Evolutionary conservation across 345 rosid species (phyloP).

Genomic region (Limnanthes douglasii): DNA sequence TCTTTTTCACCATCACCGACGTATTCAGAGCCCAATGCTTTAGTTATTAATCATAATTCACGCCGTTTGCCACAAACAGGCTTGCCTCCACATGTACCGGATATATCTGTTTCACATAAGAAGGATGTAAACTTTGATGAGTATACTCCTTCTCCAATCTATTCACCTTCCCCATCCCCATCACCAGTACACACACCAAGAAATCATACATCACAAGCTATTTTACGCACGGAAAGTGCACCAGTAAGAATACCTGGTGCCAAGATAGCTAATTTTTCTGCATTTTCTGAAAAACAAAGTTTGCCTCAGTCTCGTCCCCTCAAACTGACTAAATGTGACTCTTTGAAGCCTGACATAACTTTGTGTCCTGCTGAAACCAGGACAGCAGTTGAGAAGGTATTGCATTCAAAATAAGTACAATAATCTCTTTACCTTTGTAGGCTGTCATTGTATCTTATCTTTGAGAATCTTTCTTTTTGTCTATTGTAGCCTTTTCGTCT

Average conservation of each 20-base stretch:
- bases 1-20: conserved; percentile 82
- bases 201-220: conserved; percentile 21
- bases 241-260: conserved; percentile 49
- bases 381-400: conserved; percentile 55
- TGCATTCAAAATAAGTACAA: no score
- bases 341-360: conserved; percentile 26
- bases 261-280: conserved; percentile 26
- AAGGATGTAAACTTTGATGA: conserved; percentile 37
- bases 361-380: conserved; percentile 23
- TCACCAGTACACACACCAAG: conserved; percentile 43
- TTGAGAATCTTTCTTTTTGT: conserved; percentile 3
- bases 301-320: conserved; percentile 48
- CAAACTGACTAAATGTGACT: conserved; percentile 22
- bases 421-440: no score
- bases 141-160: conserved; percentile 40
- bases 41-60: conserved; percentile 34
- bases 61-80: conserved; percentile 23
- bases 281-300: conserved; percentile 25
- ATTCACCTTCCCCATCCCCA: conserved; percentile 58
- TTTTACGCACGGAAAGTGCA: conserved; percentile 66
- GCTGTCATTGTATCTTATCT: no score
- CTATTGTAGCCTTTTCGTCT: conserved; percentile 24
- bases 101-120: conserved; percentile 26
- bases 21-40: conserved; percentile 46
- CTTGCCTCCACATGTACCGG: conserved; percentile 48